Evolutionary conservation across 1,284 basidiomycete genomes (phyloP).

Genomic region (Agroathelia rolfsii): DNA sequence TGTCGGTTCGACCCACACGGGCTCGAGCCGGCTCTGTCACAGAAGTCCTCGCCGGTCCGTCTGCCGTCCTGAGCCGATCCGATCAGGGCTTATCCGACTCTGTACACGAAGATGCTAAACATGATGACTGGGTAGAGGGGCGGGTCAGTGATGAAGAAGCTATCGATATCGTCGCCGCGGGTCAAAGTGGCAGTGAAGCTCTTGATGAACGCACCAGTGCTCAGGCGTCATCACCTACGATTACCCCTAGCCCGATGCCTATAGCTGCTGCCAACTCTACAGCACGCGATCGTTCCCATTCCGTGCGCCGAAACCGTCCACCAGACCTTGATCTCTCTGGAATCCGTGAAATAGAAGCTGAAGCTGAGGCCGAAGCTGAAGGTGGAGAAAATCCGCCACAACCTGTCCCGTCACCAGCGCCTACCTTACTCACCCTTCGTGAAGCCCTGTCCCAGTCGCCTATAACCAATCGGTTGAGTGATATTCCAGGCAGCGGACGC

Average conservation of each 20-base stretch:
- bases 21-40: conserved; percentile 47
- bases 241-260: too few relatives aligned
- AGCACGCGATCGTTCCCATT: conserved; percentile 15
- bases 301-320: conserved; percentile 47
- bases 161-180: conserved; percentile 69
- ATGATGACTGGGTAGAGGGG: conserved; percentile 55
- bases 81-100: too few relatives aligned
- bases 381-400: too few relatives aligned
- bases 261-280: too few relatives aligned
- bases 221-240: conserved; percentile 17
- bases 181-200: conserved; percentile 65
- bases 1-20: conserved; percentile 25
- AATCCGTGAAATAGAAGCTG: conserved; percentile 31
- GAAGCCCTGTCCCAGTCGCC: conserved; percentile 43
- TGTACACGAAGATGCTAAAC: conserved; percentile 33
- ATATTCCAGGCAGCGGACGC: too few relatives aligned
- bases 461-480: too few relatives aligned
- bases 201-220: conserved; percentile 74
- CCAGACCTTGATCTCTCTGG: conserved; percentile 53
- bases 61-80: conserved; percentile 26
- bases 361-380: conserved; percentile 22
- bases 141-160: conserved; percentile 74
- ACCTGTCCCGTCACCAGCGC: conserved; percentile 48
- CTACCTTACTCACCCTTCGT: conserved; percentile 51
- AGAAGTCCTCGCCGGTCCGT: conserved; percentile 51